Base-by-base conservation (phyloP, 164 flowering plant genomes). In the Sedum album region DNA sequence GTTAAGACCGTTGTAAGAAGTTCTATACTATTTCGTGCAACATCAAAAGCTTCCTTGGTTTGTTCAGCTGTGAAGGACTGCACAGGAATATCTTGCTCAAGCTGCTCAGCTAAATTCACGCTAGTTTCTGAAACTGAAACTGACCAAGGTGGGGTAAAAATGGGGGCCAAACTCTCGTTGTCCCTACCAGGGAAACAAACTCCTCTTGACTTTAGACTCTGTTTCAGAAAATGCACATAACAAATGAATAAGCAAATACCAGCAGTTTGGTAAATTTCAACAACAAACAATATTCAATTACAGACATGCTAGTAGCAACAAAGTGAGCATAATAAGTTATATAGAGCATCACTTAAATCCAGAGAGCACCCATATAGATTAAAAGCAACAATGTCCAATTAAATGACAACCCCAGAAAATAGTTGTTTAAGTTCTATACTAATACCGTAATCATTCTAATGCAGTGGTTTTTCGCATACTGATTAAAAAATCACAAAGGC, bases 131-230 rank as follows among this genome's bases (percentile, higher is more conserved):
- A 70, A 69, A 76, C 86, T 33, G 78, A 42, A 44, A 82, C 84
- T 20, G 97, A 82, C 51, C 86, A 86, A 17, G 96, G 79, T 70
- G 98, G 98, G n/a, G n/a, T n/a, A n/a, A n/a, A n/a, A n/a, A n/a
- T n/a, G n/a, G n/a, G n/a, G n/a, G n/a, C n/a, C n/a, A 94, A 89
- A 72, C 97, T 94, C 82, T 94, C 98, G 73, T 83, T 78, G 74
- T 89, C 98, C 26, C 97, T 89, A 25, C 95, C 96, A 69, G 98
- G 97, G 72, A 93, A 93, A 48, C 97, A 81, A 72, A 93, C 75
- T 8, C 98, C 97, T 69, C 98, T 84, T 6, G 96, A 86, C 77
- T 77, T 89, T 73, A 91, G 80, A 73, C 98, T 89, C 98, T 93
- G 67, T 38, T 2, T 31, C 5, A 63, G 13, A 17, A 6, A 48